Conservation (phyloP, 2,329 filamentous ascomycete genomes). For the Aureobasidium sp. region DNA sequence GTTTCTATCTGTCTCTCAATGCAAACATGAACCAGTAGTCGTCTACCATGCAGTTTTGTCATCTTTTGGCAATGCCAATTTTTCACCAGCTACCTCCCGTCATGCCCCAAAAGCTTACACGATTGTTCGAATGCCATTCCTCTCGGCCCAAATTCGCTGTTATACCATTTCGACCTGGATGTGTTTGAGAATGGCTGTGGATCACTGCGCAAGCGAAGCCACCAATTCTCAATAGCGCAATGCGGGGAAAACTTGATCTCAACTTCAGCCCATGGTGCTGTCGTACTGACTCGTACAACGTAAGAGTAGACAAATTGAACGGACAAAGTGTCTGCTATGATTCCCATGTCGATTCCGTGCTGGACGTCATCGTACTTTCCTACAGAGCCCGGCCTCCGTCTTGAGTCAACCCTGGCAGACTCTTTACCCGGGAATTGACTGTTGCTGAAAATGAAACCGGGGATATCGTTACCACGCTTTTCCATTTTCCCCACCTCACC, state of each 20-base stretch:
- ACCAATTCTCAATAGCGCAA: not conserved
- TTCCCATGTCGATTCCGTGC: not conserved
- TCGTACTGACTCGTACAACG: not conserved
- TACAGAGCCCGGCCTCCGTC: not conserved
- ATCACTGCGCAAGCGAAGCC: constrained; percentile 4
- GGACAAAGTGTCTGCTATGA: not conserved
- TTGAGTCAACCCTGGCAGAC: not conserved
- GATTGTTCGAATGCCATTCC: not conserved
- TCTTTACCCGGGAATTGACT: not conserved
- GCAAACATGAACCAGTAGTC: not conserved
- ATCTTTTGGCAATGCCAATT: not conserved
- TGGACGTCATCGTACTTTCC: not conserved
- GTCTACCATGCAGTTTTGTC: not conserved
- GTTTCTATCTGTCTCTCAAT: not conserved
- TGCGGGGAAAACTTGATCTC: constrained; percentile 3
- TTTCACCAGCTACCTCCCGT: no score
- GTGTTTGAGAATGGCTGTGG: not conserved
- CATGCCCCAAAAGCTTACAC: not conserved
- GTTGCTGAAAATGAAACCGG: not conserved
- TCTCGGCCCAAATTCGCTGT: constrained; percentile 6
- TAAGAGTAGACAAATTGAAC: not conserved
- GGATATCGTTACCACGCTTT: not conserved
- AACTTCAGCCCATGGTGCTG: not conserved
- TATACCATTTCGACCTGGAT: constrained; percentile 2
- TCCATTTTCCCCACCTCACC: not conserved